Evolutionary conservation across 768 basidiomycete species (phyloP).

Genomic region (Trametes meyenii): DNA sequence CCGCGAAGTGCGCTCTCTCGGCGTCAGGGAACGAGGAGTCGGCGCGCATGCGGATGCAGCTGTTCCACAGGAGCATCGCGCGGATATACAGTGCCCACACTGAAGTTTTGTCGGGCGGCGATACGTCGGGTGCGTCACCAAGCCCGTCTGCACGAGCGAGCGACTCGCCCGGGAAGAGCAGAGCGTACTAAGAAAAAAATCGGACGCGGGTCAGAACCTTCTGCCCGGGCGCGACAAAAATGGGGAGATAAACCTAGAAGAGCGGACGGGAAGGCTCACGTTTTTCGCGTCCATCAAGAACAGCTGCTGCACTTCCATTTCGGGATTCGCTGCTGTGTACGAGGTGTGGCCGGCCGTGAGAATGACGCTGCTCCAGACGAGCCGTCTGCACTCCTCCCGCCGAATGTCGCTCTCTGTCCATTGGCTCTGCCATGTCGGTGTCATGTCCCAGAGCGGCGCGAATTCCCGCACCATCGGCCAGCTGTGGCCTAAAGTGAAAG

Average conservation of each 20-base stretch:
- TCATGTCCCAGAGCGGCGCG: slow-evolving; percentile 63
- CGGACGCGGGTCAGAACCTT: background rate
- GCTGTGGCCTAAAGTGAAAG: slow-evolving; percentile 52
- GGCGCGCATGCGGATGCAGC: slow-evolving; percentile 62
- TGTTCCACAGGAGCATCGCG: slow-evolving; percentile 72
- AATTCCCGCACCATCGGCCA: slow-evolving; percentile 55
- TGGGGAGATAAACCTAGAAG: background rate
- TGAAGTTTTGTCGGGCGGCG: slow-evolving; percentile 54
- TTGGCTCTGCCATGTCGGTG: slow-evolving; percentile 62
- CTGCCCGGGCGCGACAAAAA: background rate
- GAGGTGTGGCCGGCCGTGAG: slow-evolving; percentile 66
- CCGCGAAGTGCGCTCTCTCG: slow-evolving; percentile 63
- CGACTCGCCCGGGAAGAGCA: slow-evolving; percentile 79
- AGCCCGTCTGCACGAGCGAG: slow-evolving; percentile 31
- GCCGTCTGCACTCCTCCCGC: slow-evolving; percentile 70
- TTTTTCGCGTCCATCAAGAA: slow-evolving; percentile 64
- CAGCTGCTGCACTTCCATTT: slow-evolving; percentile 28
- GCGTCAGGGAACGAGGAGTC: slow-evolving; percentile 45
- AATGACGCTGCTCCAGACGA: slow-evolving; percentile 73
- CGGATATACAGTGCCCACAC: slow-evolving; percentile 78
- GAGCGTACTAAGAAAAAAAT: slow-evolving; percentile 52
- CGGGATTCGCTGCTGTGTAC: slow-evolving; percentile 51
- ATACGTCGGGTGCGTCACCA: slow-evolving; percentile 16
- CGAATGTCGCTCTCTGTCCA: slow-evolving; percentile 57
- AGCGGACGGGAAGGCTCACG: slow-evolving; percentile 41